A percentile compares a stretch with the other conserved stretches of the same genome.
These are phyloP conservation scores for Colletotrichum sp. DNA, from an alignment of 2,329 filamentous ascomycete species.

Conservation along the genomic window DNA sequence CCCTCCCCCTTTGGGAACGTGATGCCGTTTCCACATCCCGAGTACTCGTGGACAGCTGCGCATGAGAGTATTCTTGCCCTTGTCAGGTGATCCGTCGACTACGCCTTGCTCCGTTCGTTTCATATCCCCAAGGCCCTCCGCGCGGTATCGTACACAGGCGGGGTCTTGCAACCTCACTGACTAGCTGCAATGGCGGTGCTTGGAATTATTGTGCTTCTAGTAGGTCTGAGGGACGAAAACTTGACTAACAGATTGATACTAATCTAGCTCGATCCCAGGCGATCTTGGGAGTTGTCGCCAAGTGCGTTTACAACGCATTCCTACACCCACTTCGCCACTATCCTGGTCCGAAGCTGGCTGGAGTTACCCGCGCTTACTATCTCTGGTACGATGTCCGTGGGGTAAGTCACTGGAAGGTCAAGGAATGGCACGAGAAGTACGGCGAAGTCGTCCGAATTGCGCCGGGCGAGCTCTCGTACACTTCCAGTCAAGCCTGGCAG, in stretches of 20 bases:
- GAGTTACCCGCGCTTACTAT: slow-evolving; percentile 11
- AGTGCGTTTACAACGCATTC: slow-evolving; percentile 28
- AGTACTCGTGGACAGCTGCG: neutral
- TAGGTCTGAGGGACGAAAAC: neutral
- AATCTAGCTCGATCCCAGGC: neutral
- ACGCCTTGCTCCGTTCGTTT: neutral
- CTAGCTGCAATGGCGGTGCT: neutral
- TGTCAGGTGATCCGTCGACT: neutral
- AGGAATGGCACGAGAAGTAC: slow-evolving; percentile 27
- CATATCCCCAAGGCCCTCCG: neutral
- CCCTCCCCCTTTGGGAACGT: neutral
- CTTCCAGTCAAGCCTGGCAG: slow-evolving; percentile 37
- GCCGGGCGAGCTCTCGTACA: slow-evolving; percentile 44
- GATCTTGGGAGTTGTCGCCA: neutral
- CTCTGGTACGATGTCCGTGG: slow-evolving; percentile 13
- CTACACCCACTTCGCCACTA: slow-evolving; percentile 34
- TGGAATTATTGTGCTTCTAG: neutral
- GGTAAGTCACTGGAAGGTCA: slow-evolving; percentile 15
- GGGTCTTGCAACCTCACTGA: neutral
- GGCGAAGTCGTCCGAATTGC: slow-evolving; percentile 41
- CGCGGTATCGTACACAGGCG: neutral
- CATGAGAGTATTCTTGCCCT: neutral
- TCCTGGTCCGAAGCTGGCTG: slow-evolving; percentile 31
- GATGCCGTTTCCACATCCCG: neutral
- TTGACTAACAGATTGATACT: neutral